phyloP scores from a whole-genome alignment of 208 protist species.

The Tritrichomonas musculus region DNA sequence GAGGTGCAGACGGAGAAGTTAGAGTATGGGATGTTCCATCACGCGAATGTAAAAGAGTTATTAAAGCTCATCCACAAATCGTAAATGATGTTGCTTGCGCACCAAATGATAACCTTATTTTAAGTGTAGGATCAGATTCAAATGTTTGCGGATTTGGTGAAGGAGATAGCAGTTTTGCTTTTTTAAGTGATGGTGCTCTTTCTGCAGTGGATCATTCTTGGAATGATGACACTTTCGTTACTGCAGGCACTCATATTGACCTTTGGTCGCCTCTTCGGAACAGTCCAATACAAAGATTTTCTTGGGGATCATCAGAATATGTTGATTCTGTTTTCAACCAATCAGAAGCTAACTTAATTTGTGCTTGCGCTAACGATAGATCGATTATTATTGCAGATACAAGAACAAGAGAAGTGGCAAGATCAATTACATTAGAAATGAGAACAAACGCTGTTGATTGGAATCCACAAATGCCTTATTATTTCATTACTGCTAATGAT shows the following conservation, averaged over 20 bases:
- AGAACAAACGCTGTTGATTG: neutral
- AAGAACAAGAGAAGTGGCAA: neutral
- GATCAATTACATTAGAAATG: neutral
- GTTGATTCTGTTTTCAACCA: constrained; percentile 1
- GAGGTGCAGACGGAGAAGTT: neutral
- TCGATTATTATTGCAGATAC: neutral
- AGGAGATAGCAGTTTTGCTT: too few species aligned
- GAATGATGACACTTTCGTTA: neutral
- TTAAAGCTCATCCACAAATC: neutral
- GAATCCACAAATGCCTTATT: constrained; percentile 21
- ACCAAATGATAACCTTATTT: neutral
- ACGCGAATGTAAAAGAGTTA: neutral
- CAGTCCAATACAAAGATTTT: neutral
- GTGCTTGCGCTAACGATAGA: neutral
- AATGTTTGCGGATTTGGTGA: neutral
- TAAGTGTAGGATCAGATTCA: neutral
- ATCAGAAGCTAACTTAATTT: neutral
- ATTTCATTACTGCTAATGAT: neutral
- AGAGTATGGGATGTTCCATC: neutral
- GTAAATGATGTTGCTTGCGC: neutral
- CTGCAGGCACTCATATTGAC: neutral
- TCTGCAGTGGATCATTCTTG: neutral
- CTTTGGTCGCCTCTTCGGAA: neutral
- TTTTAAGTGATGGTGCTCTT: neutral
- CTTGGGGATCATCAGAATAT: neutral